Base-by-base conservation (phyloP, 2,329 filamentous ascomycete species). In the Aspergillus japonicus region DNA sequence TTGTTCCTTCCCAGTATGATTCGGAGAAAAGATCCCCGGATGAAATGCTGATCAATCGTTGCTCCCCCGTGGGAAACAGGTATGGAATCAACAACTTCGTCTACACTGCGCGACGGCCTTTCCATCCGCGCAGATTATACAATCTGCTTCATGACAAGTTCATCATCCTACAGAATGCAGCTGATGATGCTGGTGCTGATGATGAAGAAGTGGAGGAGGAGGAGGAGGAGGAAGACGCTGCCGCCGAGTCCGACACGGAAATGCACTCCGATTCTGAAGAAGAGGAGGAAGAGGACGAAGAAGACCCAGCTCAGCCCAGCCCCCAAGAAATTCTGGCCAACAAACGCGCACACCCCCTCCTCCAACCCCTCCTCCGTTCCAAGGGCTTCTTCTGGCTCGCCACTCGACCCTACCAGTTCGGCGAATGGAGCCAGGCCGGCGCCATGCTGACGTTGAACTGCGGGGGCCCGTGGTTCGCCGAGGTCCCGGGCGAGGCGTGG, bases 81-180 rank as follows among this genome's bases (percentile, higher is more conserved):
- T 90, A 90, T 68, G 87, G 87, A 7, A 87, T 91, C 11, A 83
- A 85, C 39, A 91, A 85, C 69, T 90, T 90, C 64, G 85, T 91
- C 12, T 91, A 91, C 70, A 79, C 81, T 1, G 83, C 85, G 0
- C 79, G 84, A 7, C 77, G 83, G 0, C 86, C 86, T 16, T 80
- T 80, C 55, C 75, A 79, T 52, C 73, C 78, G 4, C 73, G 75
- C 33, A 67, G 71, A 3, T 64, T 80, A 14, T 79, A 77, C 59
- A 66, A 70, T 24, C 67, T 80, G 14, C 69, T 80, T 2, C 72
- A 80, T 49, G 76, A 80, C 60, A 80, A 80, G 62, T 80, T 80
- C 58, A 77, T 80, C 33, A 54, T 80, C 26, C 70, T 80, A 26
- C 77, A 80, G 55, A 73, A 72, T 42, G 68, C 66, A 4, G 53